Conservation (phyloP, 2,329 filamentous ascomycete species). For the Blumeriella jaapii region DNA sequence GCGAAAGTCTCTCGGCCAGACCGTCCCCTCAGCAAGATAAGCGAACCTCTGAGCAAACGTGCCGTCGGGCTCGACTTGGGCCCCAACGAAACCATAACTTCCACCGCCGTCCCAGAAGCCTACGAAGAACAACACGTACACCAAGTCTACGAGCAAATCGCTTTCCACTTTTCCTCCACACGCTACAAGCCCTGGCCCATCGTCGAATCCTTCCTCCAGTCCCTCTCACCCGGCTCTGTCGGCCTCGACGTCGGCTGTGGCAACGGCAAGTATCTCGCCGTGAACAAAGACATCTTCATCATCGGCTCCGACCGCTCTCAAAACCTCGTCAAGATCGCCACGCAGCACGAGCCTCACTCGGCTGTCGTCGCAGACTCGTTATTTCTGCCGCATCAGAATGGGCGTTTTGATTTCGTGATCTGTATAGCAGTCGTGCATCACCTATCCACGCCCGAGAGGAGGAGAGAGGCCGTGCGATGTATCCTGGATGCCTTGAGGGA, state of each 20-base stretch:
- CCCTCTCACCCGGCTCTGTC: slow-evolving; percentile 56
- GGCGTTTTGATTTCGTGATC: slow-evolving; percentile 73
- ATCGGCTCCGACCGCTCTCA: slow-evolving; percentile 74
- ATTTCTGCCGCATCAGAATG: slow-evolving; percentile 63
- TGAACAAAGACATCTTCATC: slow-evolving; percentile 68
- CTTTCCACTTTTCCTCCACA: slow-evolving; percentile 72
- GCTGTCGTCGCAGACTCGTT: slow-evolving; percentile 74
- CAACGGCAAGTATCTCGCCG: slow-evolving; percentile 87
- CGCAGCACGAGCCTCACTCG: slow-evolving; percentile 42
- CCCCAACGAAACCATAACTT: neutral
- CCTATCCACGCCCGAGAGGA: slow-evolving; percentile 64
- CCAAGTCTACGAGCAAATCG: slow-evolving; percentile 79
- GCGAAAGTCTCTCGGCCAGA: too few species aligned
- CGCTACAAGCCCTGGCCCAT: slow-evolving; percentile 84
- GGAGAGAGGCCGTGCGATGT: slow-evolving; percentile 58
- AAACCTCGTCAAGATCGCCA: slow-evolving; percentile 41
- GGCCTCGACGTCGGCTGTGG: slow-evolving; percentile 91
- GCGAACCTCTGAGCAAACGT: slow-evolving; percentile 3
- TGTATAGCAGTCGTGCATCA: slow-evolving; percentile 94
- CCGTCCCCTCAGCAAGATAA: too few species aligned
- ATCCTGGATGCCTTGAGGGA: slow-evolving; percentile 54
- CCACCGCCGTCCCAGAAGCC: slow-evolving; percentile 27
- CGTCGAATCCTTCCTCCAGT: slow-evolving; percentile 64
- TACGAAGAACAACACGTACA: slow-evolving; percentile 90
- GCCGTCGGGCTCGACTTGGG: neutral